Conservation (phyloP, 805 yeast species). For the Candida ipomoeae region DNA sequence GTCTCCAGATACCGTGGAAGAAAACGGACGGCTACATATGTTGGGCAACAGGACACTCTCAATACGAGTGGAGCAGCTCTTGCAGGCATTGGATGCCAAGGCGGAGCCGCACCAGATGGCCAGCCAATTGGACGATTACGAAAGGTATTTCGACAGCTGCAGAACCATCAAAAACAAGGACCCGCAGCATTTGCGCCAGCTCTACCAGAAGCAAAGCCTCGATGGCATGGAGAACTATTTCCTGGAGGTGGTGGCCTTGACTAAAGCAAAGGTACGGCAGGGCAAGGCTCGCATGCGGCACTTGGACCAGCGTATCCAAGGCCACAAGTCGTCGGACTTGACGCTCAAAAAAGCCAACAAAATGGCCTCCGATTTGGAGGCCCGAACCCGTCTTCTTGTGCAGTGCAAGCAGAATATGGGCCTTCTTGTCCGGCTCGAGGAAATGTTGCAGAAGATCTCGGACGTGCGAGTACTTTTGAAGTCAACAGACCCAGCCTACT, state of each 20-base stretch:
- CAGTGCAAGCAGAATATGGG: neutral
- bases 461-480: neutral
- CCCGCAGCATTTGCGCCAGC: slow-evolving; percentile 2
- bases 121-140: slow-evolving; percentile 4
- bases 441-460: neutral
- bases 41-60: neutral
- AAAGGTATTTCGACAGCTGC: slow-evolving; percentile 1
- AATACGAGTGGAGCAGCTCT: neutral
- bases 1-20: slow-evolving; percentile 1
- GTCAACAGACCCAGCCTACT: neutral
- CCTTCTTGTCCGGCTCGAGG: neutral
- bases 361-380: neutral
- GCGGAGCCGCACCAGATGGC: neutral
- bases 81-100: slow-evolving; percentile 1
- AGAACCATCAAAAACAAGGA: neutral
- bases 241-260: neutral
- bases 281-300: neutral
- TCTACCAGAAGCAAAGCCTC: neutral
- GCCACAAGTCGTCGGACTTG: neutral
- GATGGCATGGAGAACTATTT: neutral
- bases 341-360: neutral
- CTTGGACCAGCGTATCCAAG: neutral
- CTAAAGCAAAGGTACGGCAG: neutral
- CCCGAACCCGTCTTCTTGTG: neutral
- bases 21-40: neutral